Base-by-base conservation (phyloP, 768 basidiomycete species). In the Tremella mesenterica region DNA sequence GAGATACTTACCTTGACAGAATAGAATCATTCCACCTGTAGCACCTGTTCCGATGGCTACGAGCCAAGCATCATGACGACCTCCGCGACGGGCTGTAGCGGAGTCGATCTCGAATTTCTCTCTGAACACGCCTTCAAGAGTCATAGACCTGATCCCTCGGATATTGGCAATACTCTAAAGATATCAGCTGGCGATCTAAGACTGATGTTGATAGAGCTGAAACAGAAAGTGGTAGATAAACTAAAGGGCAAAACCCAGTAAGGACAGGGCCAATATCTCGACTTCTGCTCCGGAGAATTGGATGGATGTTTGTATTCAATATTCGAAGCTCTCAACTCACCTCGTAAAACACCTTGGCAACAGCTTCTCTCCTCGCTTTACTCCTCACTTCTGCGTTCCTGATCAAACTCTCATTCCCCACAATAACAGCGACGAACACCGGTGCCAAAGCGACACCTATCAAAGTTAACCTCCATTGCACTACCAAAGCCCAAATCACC, bases 391-490 rank as follows among this genome's bases (percentile, higher is more conserved):
- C 89, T 60, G 81, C 84, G 48, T 79, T 77, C 2, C 81, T 81
- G 0, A 86, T 81, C 44, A 90, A 70, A n/a, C 77, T 74, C 1
- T 85, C 81, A 75, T 92, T 89, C 14, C 84, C 61, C 4, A 82
- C 79, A 81, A 90, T 87, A 9, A 81, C 78, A 9, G 80, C 73
- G 2, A 81, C 83, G 64, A 95, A 93, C 10, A 92, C 79, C 0
- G 91, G 92, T 0, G 81, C 88, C 41, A 96, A 80, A 1, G 85
- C 89, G 26, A 96, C 74, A 0, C 91, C 92, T 2, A 86, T 87
- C 16, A 97, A 79, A 0, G 90, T 93, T 60, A 97, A 76, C 74
- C 95, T 83, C 95, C 93, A 99, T 0, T 89, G 88, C 27, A 79
- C 75, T 1, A 81, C 79, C 71, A 96, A 77, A 0, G 92, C 92